Conservation (phyloP, 352 stramenopile genomes). For the Globisporangium sylvaticum region DNA sequence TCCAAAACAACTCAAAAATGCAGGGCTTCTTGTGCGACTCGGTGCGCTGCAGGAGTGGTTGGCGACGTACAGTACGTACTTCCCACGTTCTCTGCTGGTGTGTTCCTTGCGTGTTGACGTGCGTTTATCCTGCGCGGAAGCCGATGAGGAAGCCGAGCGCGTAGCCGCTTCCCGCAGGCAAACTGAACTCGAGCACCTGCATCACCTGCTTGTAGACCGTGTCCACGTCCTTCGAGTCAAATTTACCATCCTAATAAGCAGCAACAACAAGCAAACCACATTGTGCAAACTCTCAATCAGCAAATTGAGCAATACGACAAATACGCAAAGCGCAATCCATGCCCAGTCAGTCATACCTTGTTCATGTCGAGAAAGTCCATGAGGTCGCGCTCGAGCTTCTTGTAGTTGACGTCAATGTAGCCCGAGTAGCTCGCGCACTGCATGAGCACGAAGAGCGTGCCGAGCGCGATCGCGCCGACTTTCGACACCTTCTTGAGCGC, state of each 20-base stretch:
- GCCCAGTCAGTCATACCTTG: slow-evolving; percentile 34
- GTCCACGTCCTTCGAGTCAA: slow-evolving; percentile 78
- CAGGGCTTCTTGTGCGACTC: background rate
- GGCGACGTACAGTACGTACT: background rate
- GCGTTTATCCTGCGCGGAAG: slow-evolving; percentile 61
- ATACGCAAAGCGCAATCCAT: background rate
- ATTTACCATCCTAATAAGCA: slow-evolving; percentile 44
- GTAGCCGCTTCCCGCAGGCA: slow-evolving; percentile 75
- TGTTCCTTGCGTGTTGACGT: background rate
- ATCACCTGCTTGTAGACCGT: slow-evolving; percentile 72
- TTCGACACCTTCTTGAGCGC: slow-evolving; percentile 92
- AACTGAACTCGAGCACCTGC: slow-evolving; percentile 74
- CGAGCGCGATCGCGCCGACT: slow-evolving; percentile 78
- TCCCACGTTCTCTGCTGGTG: background rate
- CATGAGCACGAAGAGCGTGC: slow-evolving; percentile 82
- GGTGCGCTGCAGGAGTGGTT: background rate
- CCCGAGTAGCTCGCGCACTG: slow-evolving; percentile 87
- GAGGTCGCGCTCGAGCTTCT: slow-evolving; percentile 84
- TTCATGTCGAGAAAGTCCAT: slow-evolving; percentile 73
- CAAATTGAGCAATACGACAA: background rate
- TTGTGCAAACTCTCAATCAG: background rate
- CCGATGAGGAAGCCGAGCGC: slow-evolving; percentile 67
- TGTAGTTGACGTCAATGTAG: slow-evolving; percentile 91
- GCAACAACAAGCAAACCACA: background rate
- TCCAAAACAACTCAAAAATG: background rate